Conservation (phyloP, 2,329 filamentous ascomycete genomes). For the Aspergillus arachidicola region DNA sequence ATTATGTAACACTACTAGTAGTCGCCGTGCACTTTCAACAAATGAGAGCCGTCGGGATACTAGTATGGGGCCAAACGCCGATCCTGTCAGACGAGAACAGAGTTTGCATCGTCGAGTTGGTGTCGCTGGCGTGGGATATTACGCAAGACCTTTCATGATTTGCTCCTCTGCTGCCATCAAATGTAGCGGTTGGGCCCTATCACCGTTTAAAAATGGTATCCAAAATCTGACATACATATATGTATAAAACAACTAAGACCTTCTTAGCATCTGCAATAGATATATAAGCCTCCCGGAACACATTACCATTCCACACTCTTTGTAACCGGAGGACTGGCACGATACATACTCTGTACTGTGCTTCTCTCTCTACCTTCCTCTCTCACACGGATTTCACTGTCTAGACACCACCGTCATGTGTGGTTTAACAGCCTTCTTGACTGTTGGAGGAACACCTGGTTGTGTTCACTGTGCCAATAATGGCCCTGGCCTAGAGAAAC, state of each 20-base stretch:
- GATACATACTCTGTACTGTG: neutral
- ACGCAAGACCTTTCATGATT: too few species aligned
- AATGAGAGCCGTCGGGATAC: too few species aligned
- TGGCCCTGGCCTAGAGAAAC: neutral
- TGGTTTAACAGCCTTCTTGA: conserved; percentile 15
- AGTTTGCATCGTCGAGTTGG: too few species aligned
- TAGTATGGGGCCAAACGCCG: too few species aligned
- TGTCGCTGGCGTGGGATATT: too few species aligned
- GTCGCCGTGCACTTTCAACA: too few species aligned
- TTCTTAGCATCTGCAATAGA: neutral
- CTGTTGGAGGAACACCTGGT: neutral
- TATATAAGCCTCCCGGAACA: too few species aligned
- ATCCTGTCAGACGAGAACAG: too few species aligned
- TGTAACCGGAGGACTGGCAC: neutral
- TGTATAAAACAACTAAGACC: neutral
- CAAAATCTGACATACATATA: neutral
- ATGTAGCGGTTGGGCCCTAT: too few species aligned
- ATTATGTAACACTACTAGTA: too few species aligned
- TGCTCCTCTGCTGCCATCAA: too few species aligned
- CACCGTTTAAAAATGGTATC: too few species aligned
- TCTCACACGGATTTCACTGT: neutral
- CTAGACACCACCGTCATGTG: conserved; percentile 8
- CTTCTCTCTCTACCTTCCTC: neutral
- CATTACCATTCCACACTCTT: neutral
- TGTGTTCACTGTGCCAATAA: neutral